phyloP scores from a whole-genome alignment of 1,284 basidiomycete species.

The Anthracocystis panici-leucophaei region DNA sequence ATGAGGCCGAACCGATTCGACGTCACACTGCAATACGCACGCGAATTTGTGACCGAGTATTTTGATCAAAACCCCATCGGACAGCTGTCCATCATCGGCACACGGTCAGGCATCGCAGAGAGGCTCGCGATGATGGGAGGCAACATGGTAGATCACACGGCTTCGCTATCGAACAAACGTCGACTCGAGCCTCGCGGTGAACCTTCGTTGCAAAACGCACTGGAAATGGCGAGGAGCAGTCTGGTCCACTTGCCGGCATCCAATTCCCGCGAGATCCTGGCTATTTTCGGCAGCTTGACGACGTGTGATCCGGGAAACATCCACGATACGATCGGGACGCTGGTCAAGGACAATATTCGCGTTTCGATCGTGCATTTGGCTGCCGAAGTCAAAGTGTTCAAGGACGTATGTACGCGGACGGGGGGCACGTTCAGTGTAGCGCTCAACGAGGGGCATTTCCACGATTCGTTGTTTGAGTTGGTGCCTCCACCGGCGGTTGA shows the following conservation, averaged over 20 bases:
- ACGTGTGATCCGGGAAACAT: constrained; percentile 97
- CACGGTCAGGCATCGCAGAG: constrained; percentile 67
- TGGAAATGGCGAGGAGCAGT: constrained; percentile 80
- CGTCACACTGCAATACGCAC: constrained; percentile 81
- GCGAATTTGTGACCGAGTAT: constrained; percentile 92
- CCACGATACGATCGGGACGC: constrained; percentile 86
- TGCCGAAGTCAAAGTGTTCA: constrained; percentile 97
- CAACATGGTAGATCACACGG: constrained; percentile 92
- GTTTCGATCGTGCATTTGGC: constrained; percentile 89
- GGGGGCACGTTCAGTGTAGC: constrained; percentile 78
- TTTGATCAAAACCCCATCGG: constrained; percentile 99
- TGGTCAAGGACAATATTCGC: constrained; percentile 81
- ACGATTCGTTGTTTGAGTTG: constrained; percentile 93
- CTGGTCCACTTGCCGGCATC: constrained; percentile 85
- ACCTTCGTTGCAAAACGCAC: constrained; percentile 93
- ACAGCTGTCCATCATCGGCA: constrained; percentile 73
- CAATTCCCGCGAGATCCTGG: constrained; percentile 91
- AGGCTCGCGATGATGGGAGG: constrained; percentile 77
- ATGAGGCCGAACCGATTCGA: constrained; percentile 87
- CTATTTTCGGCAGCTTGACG: constrained; percentile 93
- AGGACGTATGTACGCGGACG: constrained; percentile 75
- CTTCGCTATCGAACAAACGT: constrained; percentile 84
- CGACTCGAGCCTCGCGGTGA: constrained; percentile 90
- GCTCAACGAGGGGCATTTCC: constrained; percentile 95
- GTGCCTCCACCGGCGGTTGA: constrained; percentile 78